Evolutionary conservation across 2,329 filamentous ascomycete genomes (phyloP).

Genomic region (Ophiosphaerella narmari): DNA sequence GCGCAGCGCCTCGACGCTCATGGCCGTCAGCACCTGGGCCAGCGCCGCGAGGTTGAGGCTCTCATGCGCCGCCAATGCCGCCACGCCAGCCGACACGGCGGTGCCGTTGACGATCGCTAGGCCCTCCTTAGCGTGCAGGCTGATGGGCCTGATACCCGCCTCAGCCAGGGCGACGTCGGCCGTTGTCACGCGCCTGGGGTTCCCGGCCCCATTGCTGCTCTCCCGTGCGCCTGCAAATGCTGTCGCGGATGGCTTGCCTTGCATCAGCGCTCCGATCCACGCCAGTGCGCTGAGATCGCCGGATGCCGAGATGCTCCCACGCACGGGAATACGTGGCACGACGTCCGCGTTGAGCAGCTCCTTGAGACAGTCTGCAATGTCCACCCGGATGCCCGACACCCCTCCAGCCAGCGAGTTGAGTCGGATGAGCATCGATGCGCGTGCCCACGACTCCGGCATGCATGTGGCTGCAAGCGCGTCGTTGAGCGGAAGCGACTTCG

Average conservation of each 20-base stretch:
- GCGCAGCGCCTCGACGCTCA: conserved; percentile 62
- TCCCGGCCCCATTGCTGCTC: conserved; percentile 9
- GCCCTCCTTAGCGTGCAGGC: conserved; percentile 54
- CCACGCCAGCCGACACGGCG: conserved; percentile 38
- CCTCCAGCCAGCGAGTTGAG: conserved; percentile 62
- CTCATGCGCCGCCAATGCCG: conserved; percentile 24
- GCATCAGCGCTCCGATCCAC: conserved; percentile 57
- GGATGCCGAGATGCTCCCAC: conserved; percentile 60
- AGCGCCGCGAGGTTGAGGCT: conserved; percentile 17
- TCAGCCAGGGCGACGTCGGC: conserved; percentile 33
- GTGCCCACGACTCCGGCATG: conserved; percentile 53
- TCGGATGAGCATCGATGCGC: conserved; percentile 60
- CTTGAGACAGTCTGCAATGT: conserved; percentile 53
- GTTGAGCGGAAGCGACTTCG: conserved; percentile 6
- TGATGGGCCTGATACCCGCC: conserved; percentile 14
- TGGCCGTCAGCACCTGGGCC: conserved; percentile 64
- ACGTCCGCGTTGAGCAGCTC: conserved; percentile 41
- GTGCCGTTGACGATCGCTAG: conserved; percentile 59
- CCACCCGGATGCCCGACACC: conserved; percentile 58
- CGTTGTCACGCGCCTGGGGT: conserved; percentile 1
- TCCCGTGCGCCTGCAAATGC: conserved; percentile 36
- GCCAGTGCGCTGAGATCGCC: conserved; percentile 63
- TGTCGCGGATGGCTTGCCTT: conserved; percentile 51
- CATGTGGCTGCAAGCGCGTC: conserved; percentile 16
- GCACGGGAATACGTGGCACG: conserved; percentile 59